Base-by-base conservation (phyloP, 2,329 filamentous ascomycete genomes). In the Neonectria punicea region DNA sequence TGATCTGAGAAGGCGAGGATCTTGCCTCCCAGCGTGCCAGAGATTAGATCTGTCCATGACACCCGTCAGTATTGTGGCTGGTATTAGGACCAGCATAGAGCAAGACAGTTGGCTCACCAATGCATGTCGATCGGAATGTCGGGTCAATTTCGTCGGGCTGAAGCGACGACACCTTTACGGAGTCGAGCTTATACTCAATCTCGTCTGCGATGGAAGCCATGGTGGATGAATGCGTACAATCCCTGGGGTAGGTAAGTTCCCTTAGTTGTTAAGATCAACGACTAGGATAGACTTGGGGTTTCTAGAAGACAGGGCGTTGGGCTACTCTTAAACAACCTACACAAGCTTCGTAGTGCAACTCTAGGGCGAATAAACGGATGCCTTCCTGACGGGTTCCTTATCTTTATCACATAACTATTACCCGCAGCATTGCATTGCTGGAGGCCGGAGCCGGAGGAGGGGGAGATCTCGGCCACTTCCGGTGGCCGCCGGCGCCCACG, bases 1-100 rank as follows among this genome's bases (percentile, higher is more conserved):
- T 92, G 82, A 75, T 92, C 87, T 53, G 89, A 91, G 77, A 86
- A 89, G 61, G 83, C 90, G 18, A 91, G 83, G 62, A 92, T 82
- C 76, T 87, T 89, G 63, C 89, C 88, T 67, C 88, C 89, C 49
- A 92, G 78, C 7, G 86, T 81, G 7, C 84, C 84, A 46, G 88
- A 91, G 60, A 90, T 79, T 54, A 91, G 81, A 74, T 91, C 89
- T 90, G 66, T 18, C 43, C 10, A 44, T 36, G 25, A 32, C 10
- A 46, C 16, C 34, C 34, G 54, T 56, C 59, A 66, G 51, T 28
- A 53, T 34, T 44, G 20, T 20, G n/a, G 34, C 47, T 53, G 20
- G 7, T 4, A 41, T 36, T 44, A 1, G 20, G n/a, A 49, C 36
- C 49, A 46, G 30, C 47, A 56, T 51, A 53, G 47, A 22, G 46